A percentile compares a stretch with the other conserved stretches of the same genome.
These are phyloP conservation scores for Saturnispora besseyi DNA, from an alignment of 805 yeast species.

Conservation along the genomic window DNA sequence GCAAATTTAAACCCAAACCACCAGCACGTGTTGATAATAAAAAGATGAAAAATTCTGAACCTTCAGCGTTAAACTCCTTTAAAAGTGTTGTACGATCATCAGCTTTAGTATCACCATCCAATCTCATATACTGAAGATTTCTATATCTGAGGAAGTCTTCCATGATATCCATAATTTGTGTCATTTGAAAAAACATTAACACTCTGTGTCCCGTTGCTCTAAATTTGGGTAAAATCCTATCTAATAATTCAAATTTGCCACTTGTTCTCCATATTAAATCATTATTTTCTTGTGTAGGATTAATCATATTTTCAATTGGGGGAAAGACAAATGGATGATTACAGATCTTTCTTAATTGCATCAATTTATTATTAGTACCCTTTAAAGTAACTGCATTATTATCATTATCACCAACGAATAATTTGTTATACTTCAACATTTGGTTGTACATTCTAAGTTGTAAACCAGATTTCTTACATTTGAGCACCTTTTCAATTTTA, in stretches of 20 bases:
- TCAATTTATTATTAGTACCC: constrained; percentile 72
- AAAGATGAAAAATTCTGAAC: constrained; percentile 72
- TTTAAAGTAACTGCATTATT: constrained; percentile 54
- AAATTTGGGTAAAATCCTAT: constrained; percentile 66
- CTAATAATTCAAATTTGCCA: constrained; percentile 75
- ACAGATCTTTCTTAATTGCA: constrained; percentile 80
- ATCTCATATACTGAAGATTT: constrained; percentile 60
- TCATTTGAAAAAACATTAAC: constrained; percentile 80
- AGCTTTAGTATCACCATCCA: constrained; percentile 78
- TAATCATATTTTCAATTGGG: constrained; percentile 64
- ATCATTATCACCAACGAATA: constrained; percentile 54
- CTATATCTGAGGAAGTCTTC: constrained; percentile 68
- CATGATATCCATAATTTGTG: constrained; percentile 85
- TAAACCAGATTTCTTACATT: constrained; percentile 67
- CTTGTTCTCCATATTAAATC: constrained; percentile 66
- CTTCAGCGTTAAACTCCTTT: constrained; percentile 64
- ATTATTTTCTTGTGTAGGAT: constrained; percentile 53
- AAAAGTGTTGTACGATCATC: constrained; percentile 74
- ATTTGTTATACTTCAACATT: constrained; percentile 61
- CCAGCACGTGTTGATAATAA: constrained; percentile 81
- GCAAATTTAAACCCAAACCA: constrained; percentile 79
- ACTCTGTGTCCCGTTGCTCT: constrained; percentile 70
- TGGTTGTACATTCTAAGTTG: constrained; percentile 67
- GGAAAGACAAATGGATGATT: constrained; percentile 85
- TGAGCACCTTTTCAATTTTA: constrained; percentile 73